Evolutionary conservation across 352 stramenopile species (phyloP).

Genomic region (Globisporangium perplexum): DNA sequence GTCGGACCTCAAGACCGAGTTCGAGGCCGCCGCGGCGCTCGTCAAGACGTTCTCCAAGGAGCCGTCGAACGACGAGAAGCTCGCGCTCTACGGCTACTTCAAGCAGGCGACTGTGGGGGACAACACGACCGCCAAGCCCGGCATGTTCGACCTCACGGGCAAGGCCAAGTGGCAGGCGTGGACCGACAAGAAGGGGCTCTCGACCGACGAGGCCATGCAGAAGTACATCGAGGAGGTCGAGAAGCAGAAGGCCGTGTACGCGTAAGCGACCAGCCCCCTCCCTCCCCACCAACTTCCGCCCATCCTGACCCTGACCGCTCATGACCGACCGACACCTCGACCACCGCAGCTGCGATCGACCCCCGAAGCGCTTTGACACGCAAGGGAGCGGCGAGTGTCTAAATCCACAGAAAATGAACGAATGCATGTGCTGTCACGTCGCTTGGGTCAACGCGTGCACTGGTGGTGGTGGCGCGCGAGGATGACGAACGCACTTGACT

Average conservation of each 20-base stretch:
- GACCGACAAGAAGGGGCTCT: slow-evolving; percentile 80
- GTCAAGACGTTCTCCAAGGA: slow-evolving; percentile 81
- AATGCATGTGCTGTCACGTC: not conserved
- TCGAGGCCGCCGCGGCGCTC: slow-evolving; percentile 74
- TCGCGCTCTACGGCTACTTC: slow-evolving; percentile 86
- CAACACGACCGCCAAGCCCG: slow-evolving; percentile 73
- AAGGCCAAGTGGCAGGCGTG: slow-evolving; percentile 90
- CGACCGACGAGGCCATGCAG: slow-evolving; percentile 81
- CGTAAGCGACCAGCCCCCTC: slow-evolving; percentile 37
- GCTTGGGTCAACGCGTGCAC: too few species aligned
- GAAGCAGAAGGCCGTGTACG: slow-evolving; percentile 80
- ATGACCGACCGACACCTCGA: too few species aligned
- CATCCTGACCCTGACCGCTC: too few species aligned
- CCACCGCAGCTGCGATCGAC: too few species aligned
- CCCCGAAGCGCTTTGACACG: not conserved
- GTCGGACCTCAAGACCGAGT: slow-evolving; percentile 80
- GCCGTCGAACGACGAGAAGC: slow-evolving; percentile 87
- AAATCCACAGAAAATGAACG: slow-evolving; percentile 1
- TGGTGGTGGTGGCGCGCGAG: too few species aligned
- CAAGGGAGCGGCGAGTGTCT: not conserved
- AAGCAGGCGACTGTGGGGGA: slow-evolving; percentile 89
- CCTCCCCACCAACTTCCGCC: too few species aligned
- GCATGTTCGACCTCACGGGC: slow-evolving; percentile 84
- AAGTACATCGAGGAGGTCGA: slow-evolving; percentile 85
- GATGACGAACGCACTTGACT: too few species aligned